These are phyloP conservation scores for Hygrophorus russula DNA, from an alignment of 768 basidiomycete genomes.

Conservation along the genomic window DNA sequence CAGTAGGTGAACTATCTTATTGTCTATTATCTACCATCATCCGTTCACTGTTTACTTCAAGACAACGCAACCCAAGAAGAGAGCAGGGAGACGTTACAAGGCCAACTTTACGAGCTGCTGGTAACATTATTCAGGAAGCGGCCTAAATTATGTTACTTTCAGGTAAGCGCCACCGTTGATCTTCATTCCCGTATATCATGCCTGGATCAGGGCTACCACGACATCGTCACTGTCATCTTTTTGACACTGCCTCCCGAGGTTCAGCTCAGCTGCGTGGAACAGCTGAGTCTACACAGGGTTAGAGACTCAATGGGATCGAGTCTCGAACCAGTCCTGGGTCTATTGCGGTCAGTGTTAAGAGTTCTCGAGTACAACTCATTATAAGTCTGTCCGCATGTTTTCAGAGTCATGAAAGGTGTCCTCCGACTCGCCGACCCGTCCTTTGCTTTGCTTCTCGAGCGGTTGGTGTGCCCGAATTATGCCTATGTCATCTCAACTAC, in stretches of 20 bases:
- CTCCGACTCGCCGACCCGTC: constrained; percentile 59
- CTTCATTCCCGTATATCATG: background rate
- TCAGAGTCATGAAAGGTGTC: constrained; percentile 65
- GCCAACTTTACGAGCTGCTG: constrained; percentile 58
- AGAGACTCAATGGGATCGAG: constrained; percentile 84
- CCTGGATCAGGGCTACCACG: constrained; percentile 69
- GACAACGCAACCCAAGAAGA: constrained; percentile 11
- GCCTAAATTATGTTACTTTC: constrained; percentile 73
- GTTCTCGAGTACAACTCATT: background rate
- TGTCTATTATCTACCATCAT: background rate
- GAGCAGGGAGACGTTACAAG: constrained; percentile 50
- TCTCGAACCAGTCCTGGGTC: constrained; percentile 76
- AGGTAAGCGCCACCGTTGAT: constrained; percentile 28
- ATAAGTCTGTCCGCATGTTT: background rate
- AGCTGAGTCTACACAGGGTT: constrained; percentile 65
- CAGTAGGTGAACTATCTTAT: constrained; percentile 51
- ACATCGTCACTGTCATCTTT: constrained; percentile 78
- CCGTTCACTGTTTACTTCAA: background rate
- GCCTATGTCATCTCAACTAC: constrained; percentile 2
- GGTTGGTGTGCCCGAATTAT: constrained; percentile 25
- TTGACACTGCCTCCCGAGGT: constrained; percentile 57
- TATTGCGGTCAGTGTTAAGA: constrained; percentile 42
- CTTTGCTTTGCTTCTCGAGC: constrained; percentile 58
- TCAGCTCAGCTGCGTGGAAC: constrained; percentile 51
- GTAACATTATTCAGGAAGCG: constrained; percentile 65